Percentiles rank a stretch among this genome's conserved stretches.
Conservation (phyloP, 2,329 filamentous ascomycete species). For the Rhynchosporium agropyri region DNA sequence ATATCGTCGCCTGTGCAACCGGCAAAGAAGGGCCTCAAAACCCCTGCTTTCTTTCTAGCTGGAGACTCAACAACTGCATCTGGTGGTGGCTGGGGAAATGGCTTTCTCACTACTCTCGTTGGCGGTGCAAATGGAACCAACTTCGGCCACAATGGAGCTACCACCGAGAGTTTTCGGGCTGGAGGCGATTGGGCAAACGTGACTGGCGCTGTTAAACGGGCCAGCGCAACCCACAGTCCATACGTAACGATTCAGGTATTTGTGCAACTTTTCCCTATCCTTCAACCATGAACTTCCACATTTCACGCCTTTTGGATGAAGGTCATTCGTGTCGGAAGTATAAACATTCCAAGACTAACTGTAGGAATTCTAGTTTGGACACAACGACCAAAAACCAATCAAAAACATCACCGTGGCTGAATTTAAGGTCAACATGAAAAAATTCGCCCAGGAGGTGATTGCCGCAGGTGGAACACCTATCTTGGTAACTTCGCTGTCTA, state of each 20-base stretch:
- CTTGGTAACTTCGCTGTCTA: slow-evolving; percentile 50
- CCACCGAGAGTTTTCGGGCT: slow-evolving; percentile 50
- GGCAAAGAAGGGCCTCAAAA: slow-evolving; percentile 26
- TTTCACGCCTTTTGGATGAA: neutral
- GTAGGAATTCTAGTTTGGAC: slow-evolving; percentile 47
- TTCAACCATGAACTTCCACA: neutral
- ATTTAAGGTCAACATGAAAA: slow-evolving; percentile 49
- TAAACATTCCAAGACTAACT: neutral
- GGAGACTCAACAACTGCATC: slow-evolving; percentile 48
- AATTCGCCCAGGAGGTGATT: slow-evolving; percentile 41
- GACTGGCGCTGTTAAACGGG: slow-evolving; percentile 44
- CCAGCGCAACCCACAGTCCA: slow-evolving; percentile 43
- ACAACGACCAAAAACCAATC: slow-evolving; percentile 54
- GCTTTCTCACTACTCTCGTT: slow-evolving; percentile 51
- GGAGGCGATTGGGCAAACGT: slow-evolving; percentile 51
- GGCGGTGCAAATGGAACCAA: slow-evolving; percentile 49
- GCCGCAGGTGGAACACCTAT: slow-evolving; percentile 44
- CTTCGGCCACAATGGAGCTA: slow-evolving; percentile 51
- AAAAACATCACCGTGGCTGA: slow-evolving; percentile 45
- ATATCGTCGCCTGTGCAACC: neutral
- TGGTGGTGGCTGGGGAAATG: slow-evolving; percentile 49
- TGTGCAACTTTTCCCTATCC: neutral
- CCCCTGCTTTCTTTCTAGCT: slow-evolving; percentile 46
- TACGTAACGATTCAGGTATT: slow-evolving; percentile 54
- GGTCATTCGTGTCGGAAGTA: too few species aligned